These are phyloP conservation scores for Russula virescens DNA, from an alignment of 768 basidiomycete genomes.

Conservation along the genomic window DNA sequence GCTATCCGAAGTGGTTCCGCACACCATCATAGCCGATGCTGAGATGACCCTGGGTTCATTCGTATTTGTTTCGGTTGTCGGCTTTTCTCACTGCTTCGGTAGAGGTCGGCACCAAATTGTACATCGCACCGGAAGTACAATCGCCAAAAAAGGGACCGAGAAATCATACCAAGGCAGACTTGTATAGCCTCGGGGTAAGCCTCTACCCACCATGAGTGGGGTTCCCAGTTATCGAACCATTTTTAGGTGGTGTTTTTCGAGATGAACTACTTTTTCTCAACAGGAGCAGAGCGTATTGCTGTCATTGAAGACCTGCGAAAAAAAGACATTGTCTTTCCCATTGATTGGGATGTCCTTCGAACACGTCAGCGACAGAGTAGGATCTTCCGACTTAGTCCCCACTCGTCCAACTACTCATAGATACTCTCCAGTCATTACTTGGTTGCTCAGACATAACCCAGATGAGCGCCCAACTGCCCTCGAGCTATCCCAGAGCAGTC, in stretches of 20 bases:
- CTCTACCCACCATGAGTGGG: background rate
- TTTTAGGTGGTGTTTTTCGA: constrained; percentile 91
- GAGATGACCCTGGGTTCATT: constrained; percentile 71
- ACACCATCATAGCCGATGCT: constrained; percentile 41
- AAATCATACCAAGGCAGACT: constrained; percentile 85
- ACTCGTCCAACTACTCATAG: background rate
- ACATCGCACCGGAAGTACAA: constrained; percentile 90
- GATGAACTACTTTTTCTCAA: constrained; percentile 85
- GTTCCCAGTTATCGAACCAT: constrained; percentile 1
- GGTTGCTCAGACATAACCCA: constrained; percentile 79
- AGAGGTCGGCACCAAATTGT: constrained; percentile 89
- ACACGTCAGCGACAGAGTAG: constrained; percentile 63
- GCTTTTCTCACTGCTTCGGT: background rate
- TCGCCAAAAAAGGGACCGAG: constrained; percentile 52
- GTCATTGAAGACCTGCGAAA: constrained; percentile 77
- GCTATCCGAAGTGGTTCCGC: constrained; percentile 56
- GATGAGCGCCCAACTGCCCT: constrained; percentile 69
- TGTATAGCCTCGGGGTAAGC: constrained; percentile 88
- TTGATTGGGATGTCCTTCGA: constrained; percentile 58
- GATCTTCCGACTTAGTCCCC: constrained; percentile 24
- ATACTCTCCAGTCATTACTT: constrained; percentile 57
- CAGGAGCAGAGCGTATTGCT: constrained; percentile 75
- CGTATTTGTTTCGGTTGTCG: background rate
- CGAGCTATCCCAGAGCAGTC: constrained; percentile 73
- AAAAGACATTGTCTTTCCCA: constrained; percentile 71